phyloP scores from a whole-genome alignment of 2,329 filamentous ascomycete species.

The Blastomyces percursus region DNA sequence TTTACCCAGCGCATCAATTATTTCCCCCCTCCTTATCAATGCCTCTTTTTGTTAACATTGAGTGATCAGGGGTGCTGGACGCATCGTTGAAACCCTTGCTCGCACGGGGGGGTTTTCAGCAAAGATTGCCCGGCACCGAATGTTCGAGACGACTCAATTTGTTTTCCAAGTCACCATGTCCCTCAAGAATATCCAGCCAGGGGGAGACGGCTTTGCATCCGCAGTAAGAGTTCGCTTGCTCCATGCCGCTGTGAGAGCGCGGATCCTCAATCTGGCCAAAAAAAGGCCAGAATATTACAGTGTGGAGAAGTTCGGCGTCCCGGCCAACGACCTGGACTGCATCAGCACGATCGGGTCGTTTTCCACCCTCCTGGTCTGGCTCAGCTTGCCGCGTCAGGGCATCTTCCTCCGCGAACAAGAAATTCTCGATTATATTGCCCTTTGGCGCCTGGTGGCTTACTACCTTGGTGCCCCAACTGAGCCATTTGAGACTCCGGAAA shows the following conservation, averaged over 20 bases:
- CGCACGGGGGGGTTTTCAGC: slow-evolving; percentile 64
- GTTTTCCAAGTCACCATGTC: slow-evolving; percentile 59
- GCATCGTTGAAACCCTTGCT: slow-evolving; percentile 62
- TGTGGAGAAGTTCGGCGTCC: slow-evolving; percentile 48
- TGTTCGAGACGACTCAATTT: slow-evolving; percentile 66
- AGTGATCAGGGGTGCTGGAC: slow-evolving; percentile 47
- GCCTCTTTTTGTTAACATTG: not conserved
- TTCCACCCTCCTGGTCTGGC: slow-evolving; percentile 55
- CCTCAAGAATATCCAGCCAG: slow-evolving; percentile 54
- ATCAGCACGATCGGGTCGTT: slow-evolving; percentile 63
- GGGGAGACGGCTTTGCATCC: slow-evolving; percentile 54
- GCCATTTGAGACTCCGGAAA: slow-evolving; percentile 45
- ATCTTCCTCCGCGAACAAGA: slow-evolving; percentile 54
- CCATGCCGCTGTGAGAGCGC: slow-evolving; percentile 55
- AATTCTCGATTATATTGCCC: slow-evolving; percentile 56
- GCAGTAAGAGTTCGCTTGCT: slow-evolving; percentile 58
- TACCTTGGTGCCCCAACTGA: slow-evolving; percentile 58
- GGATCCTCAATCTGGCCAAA: slow-evolving; percentile 51
- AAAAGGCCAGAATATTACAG: slow-evolving; percentile 52
- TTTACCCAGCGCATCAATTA: no score
- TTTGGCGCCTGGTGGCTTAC: slow-evolving; percentile 66
- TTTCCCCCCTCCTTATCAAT: not conserved
- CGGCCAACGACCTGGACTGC: slow-evolving; percentile 65
- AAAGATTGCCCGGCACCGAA: slow-evolving; percentile 53
- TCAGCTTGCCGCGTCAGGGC: slow-evolving; percentile 61